Evolutionary conservation across 805 yeast species (phyloP).

Genomic region (Metschnikowia borealis): DNA sequence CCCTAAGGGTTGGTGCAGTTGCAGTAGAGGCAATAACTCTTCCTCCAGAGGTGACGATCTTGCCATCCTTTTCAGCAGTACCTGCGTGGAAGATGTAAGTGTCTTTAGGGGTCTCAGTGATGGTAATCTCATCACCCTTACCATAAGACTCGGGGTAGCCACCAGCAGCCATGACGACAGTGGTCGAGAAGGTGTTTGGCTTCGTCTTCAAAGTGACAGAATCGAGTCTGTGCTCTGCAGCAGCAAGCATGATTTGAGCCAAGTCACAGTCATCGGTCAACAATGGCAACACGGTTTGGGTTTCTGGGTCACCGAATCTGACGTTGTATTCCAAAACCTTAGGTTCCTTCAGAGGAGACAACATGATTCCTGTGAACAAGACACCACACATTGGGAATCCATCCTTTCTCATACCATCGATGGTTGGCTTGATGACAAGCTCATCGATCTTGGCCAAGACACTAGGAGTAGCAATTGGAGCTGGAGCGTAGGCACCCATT

Average conservation of each 20-base stretch:
- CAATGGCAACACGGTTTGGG: slow-evolving; percentile 92
- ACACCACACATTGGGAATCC: slow-evolving; percentile 95
- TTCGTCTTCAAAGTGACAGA: slow-evolving; percentile 59
- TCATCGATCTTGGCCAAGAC: slow-evolving; percentile 66
- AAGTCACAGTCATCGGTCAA: slow-evolving; percentile 81
- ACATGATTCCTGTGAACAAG: slow-evolving; percentile 91
- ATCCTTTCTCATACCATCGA: slow-evolving; percentile 94
- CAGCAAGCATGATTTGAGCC: slow-evolving; percentile 87
- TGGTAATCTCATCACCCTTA: slow-evolving; percentile 81
- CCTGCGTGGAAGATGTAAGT: slow-evolving; percentile 95
- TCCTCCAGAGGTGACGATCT: slow-evolving; percentile 85
- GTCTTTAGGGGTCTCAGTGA: slow-evolving; percentile 47
- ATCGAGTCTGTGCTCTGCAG: slow-evolving; percentile 92
- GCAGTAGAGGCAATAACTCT: slow-evolving; percentile 96
- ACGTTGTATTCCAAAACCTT: slow-evolving; percentile 96
- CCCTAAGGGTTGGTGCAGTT: slow-evolving; percentile 65
- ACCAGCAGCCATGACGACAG: slow-evolving; percentile 95
- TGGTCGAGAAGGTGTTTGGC: slow-evolving; percentile 65
- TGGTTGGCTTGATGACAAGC: slow-evolving; percentile 81
- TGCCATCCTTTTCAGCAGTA: slow-evolving; percentile 57
- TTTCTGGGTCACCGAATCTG: slow-evolving; percentile 98
- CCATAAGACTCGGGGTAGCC: slow-evolving; percentile 89
- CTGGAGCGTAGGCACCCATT: slow-evolving; percentile 99
- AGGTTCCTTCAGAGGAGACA: slow-evolving; percentile 77
- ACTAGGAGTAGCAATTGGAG: slow-evolving; percentile 85